Evolutionary conservation across 148 eudicot species (phyloP).

Genomic region (Amaranthus cruentus): DNA sequence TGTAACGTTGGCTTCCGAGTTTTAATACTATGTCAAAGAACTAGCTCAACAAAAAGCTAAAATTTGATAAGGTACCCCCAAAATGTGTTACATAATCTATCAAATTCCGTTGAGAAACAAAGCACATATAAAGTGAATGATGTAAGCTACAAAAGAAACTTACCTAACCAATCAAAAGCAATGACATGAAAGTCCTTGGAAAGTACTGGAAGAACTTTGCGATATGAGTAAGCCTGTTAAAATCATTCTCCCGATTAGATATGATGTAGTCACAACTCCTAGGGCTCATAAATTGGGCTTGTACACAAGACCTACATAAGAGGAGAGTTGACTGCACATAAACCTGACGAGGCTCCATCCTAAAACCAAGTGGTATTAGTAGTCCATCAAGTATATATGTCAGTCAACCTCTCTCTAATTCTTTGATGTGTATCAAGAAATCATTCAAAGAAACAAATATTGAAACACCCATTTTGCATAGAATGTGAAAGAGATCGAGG

Average conservation of each 20-base stretch:
- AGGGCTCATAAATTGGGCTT: not conserved
- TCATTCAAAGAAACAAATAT: not conserved
- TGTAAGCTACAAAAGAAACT: slow-evolving; percentile 5
- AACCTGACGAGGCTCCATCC: too few relatives aligned
- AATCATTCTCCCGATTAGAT: slow-evolving; percentile 30
- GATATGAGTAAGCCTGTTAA: slow-evolving; percentile 91
- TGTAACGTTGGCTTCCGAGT: too few relatives aligned
- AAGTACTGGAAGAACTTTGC: slow-evolving; percentile 76
- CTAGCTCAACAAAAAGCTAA: too few relatives aligned
- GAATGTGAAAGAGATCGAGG: not conserved
- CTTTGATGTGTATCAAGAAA: not conserved
- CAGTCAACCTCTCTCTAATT: too few relatives aligned
- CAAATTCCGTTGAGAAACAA: too few relatives aligned
- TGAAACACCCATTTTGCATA: not conserved
- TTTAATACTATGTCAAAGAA: too few relatives aligned
- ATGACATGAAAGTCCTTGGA: slow-evolving; percentile 75
- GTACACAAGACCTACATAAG: not conserved
- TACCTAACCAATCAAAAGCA: slow-evolving; percentile 98
- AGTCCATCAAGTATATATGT: too few relatives aligned
- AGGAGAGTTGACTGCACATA: too few relatives aligned
- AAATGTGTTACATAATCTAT: not conserved
- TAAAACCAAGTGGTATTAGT: too few relatives aligned
- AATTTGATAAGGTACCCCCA: too few relatives aligned
- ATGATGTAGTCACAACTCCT: slow-evolving; percentile 12
- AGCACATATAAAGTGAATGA: not conserved